Percentiles rank a stretch among this genome's conserved stretches.
Conservation (phyloP, 345 rosid genomes). For the Excoecaria agallocha region DNA sequence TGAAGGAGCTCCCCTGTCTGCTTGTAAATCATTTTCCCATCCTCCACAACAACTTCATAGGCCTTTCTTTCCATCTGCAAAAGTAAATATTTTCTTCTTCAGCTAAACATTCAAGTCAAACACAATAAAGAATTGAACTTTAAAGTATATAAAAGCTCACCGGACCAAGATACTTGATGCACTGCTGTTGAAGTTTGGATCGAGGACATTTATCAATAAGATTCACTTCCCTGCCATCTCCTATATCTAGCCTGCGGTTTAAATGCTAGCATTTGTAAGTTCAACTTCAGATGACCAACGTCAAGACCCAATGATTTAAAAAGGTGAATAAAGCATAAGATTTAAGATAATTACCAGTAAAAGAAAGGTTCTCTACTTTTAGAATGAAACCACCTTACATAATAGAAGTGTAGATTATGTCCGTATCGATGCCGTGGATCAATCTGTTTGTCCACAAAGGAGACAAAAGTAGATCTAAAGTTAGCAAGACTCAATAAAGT, state of each 20-base stretch:
- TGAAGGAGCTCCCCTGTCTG: constrained; percentile 62
- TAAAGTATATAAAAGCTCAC: constrained; percentile 37
- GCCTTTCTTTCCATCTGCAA: constrained; percentile 75
- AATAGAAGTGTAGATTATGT: constrained; percentile 83
- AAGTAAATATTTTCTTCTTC: constrained; percentile 1
- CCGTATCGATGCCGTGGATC: constrained; percentile 97
- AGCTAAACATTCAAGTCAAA: constrained; percentile 7
- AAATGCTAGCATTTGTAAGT: constrained; percentile 10
- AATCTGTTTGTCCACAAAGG: constrained; percentile 44
- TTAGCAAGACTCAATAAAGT: constrained; percentile 15
- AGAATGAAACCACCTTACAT: constrained; percentile 69
- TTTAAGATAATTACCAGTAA: constrained; percentile 66
- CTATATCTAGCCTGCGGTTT: constrained; percentile 82
- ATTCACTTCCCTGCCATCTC: constrained; percentile 87
- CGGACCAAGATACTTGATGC: constrained; percentile 95
- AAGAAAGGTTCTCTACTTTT: constrained; percentile 95
- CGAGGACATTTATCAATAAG: constrained; percentile 71
- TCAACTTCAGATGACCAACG: constrained; percentile 16
- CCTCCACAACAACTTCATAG: constrained; percentile 70
- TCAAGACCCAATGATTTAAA: constrained; percentile 13
- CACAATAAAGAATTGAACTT: neutral
- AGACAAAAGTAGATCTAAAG: constrained; percentile 10
- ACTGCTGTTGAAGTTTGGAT: constrained; percentile 70
- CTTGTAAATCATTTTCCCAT: constrained; percentile 65
- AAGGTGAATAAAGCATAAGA: neutral